Evolutionary conservation across 805 yeast species (phyloP), one percentile per base, ranked within the genome.

Genomic region (Pichia nanzhaoensis): DNA sequence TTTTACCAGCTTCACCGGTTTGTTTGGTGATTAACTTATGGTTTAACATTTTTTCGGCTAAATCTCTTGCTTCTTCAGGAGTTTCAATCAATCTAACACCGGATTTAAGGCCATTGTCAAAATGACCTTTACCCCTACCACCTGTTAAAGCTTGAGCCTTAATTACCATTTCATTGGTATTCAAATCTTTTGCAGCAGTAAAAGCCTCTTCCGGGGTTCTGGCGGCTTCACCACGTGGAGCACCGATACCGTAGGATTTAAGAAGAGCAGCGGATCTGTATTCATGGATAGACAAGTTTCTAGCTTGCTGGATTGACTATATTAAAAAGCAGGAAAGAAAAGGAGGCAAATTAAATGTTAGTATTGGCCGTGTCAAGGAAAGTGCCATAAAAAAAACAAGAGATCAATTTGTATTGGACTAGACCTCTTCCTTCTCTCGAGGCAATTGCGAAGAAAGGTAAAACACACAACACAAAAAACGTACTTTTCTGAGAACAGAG

Each of bases 111-210:
- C 99, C 99, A 59, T 81, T 82, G 71, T 90, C 96, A 55, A 93
- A 90, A 69, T 87, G 90, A 53, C 99, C 99, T 70, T 93, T 93
- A 71, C 99, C 99, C 71, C 99, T 83, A 64, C 99, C 99, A 71
- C 99, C 99, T 48, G 99, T 90, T 61, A 93, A 77, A 40, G 96
- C 97, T 73, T 93, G 99, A 51, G 99, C 99, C 75, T 93, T 93
- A 67, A 93, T 77, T 52, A 93, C 99, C 68, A 93, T 73, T 59
- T 85, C 95, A 60, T 82, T 80, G 54, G 85, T 75, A 56, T 77
- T 75, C 61, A 93, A 75, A 47, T 73, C 69, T 69, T 82, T 77
- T 56, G 98, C 98, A 44, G 82, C 80, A 48, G 82, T 74, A 65
- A 66, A 85, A 36, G 98, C 98, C 53, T 84, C 95, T 60, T 84